phyloP scores from a whole-genome alignment of 805 yeast genomes.

The Cephaloascus fragrans region DNA sequence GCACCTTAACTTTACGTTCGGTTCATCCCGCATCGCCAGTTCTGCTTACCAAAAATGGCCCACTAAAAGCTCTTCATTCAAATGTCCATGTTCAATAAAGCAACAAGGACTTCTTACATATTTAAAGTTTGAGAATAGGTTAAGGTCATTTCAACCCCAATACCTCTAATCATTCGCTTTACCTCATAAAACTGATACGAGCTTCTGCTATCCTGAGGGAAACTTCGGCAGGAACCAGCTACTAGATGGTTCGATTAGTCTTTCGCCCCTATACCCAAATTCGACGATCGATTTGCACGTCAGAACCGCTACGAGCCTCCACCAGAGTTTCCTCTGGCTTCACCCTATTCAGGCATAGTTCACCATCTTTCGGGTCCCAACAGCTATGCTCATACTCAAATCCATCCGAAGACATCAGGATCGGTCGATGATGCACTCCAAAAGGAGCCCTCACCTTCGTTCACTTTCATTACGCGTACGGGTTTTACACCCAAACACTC shows the following conservation, averaged over 20 bases:
- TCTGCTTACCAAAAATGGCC: conserved; percentile 38
- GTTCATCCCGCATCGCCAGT: conserved; percentile 37
- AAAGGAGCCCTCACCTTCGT: conserved; percentile 21
- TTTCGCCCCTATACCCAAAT: conserved; percentile 34
- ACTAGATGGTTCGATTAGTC: conserved; percentile 34
- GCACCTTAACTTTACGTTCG: conserved; percentile 30
- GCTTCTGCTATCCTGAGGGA: conserved; percentile 33
- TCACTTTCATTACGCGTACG: conserved; percentile 30
- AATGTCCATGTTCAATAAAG: conserved; percentile 29
- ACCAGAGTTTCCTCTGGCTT: conserved; percentile 36
- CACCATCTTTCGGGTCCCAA: conserved; percentile 38
- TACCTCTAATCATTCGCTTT: conserved; percentile 31
- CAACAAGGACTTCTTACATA: conserved; percentile 30
- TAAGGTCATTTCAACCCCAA: conserved; percentile 27
- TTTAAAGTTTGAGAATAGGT: conserved; percentile 32
- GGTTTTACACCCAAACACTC: conserved; percentile 30
- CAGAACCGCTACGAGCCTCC: conserved; percentile 36
- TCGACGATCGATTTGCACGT: conserved; percentile 35
- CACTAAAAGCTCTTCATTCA: conserved; percentile 34
- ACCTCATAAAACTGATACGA: conserved; percentile 31
- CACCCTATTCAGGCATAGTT: conserved; percentile 35
- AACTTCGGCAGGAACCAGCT: conserved; percentile 35
- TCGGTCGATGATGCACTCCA: conserved; percentile 28
- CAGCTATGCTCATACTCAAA: conserved; percentile 33
- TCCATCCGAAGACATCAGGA: conserved; percentile 28